phyloP scores from a whole-genome alignment of 2,329 filamentous ascomycete species.

The Calonectria montana region DNA sequence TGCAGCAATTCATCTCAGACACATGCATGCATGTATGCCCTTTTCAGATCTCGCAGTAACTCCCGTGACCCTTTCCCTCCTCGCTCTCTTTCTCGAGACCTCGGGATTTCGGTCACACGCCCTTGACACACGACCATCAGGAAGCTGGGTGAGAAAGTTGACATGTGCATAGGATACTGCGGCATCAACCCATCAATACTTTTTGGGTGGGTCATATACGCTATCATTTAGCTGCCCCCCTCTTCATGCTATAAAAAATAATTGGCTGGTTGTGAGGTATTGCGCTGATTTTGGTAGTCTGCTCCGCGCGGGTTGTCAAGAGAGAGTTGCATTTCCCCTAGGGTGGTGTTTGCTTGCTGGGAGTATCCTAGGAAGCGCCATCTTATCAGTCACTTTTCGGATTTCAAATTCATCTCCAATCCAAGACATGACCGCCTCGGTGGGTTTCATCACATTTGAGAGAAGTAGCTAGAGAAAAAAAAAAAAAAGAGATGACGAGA shows the following conservation, averaged over 20 bases:
- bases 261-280: neutral
- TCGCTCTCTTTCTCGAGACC: neutral
- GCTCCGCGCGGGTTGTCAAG: neutral
- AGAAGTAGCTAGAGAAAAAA: neutral
- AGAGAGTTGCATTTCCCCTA: neutral
- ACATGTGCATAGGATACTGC: neutral
- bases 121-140: neutral
- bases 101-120: neutral
- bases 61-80: neutral
- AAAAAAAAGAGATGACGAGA: neutral
- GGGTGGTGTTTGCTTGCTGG: neutral
- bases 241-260: neutral
- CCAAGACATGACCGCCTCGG: constrained; percentile 1
- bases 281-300: neutral
- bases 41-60: constrained; percentile 10
- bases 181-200: neutral
- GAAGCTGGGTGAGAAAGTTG: neutral
- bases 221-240: neutral
- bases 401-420: neutral
- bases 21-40: neutral
- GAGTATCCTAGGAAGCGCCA: neutral
- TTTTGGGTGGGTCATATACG: neutral
- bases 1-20: constrained; percentile 9
- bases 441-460: neutral
- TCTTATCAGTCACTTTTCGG: constrained; percentile 1